Base-by-base conservation (phyloP, 73 alveolate species). In the Blepharisma japonicum region DNA sequence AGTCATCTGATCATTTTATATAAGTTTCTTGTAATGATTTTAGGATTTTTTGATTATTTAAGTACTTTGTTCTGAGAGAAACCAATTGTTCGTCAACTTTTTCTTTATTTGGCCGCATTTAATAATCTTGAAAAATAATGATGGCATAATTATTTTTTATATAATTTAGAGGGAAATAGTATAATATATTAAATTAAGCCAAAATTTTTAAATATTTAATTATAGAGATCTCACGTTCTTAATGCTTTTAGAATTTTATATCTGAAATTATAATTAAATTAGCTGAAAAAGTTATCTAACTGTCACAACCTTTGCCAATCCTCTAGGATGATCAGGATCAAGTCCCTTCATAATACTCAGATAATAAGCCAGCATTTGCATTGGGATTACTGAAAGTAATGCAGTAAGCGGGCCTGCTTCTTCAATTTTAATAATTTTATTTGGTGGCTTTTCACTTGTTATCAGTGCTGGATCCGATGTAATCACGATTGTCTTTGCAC, bases 311-410 rank as follows among this genome's bases (percentile, higher is more conserved):
- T 95, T 95, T 46, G 97, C 97, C 55, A 95, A 78, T 51, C 93
- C 87, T 46, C 98, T 87, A n/a, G 99, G 99, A 77, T 85, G 86
- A 71, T 95, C 99, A 6, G 96, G 98, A 77, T 92, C 93, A 71
- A 55, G 74, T 56, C 92, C 95, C 25, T 81, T 77, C 70, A 68
- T 77, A 68, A 86, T 55, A 55, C 98, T 89, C 55, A 89, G 23
- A 72, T 85, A 89, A 72, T 86, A 92, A 50, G 99, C 91, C 20
- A 95, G 80, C 79, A 96, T 77, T 74, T 95, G 92, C 70, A 93
- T 86, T 7, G 97, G 98, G 68, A 94, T 68, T 47, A 89, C 95
- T 32, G 95, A 87, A 53, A 96, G 78, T 55, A 94, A 72, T 38
- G 97, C 90, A 72, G 91, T 82, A 70, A 96, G 84, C 67, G 82